Percentiles rank a stretch among this genome's conserved stretches.
Conservation (phyloP, 257 asterid species). For the Solanum etuberosum region DNA sequence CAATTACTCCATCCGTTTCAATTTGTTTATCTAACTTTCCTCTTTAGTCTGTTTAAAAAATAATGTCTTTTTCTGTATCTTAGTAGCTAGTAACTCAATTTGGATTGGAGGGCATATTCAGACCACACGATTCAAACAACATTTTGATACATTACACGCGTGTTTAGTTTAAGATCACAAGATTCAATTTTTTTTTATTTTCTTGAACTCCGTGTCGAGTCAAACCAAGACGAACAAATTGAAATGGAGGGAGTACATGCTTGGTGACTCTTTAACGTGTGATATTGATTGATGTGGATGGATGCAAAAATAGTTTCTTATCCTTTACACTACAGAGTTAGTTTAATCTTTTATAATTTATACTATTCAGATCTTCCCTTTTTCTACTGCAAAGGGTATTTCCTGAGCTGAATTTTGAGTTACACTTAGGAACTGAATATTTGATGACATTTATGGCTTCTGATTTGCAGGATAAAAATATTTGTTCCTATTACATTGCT, state of each 20-base stretch:
- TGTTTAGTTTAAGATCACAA: background rate
- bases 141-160: background rate
- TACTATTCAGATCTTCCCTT: background rate
- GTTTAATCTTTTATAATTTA: background rate
- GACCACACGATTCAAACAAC: background rate
- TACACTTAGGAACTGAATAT: background rate
- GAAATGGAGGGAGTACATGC: background rate
- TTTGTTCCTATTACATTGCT: conserved; percentile 74
- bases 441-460: conserved; percentile 3
- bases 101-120: background rate
- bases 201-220: background rate
- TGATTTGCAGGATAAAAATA: conserved; percentile 62
- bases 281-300: background rate
- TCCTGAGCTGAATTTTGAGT: background rate
- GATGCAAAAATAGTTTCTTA: background rate
- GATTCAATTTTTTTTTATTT: background rate
- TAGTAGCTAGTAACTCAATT: background rate
- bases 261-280: background rate
- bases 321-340: background rate
- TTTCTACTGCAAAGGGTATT: background rate
- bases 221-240: background rate
- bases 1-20: background rate
- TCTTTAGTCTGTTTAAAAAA: too few relatives aligned
- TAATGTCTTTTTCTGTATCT: background rate
- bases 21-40: background rate